phyloP scores from a whole-genome alignment of 176 grass and related monocot genomes.

The Oropetium thomaeum region DNA sequence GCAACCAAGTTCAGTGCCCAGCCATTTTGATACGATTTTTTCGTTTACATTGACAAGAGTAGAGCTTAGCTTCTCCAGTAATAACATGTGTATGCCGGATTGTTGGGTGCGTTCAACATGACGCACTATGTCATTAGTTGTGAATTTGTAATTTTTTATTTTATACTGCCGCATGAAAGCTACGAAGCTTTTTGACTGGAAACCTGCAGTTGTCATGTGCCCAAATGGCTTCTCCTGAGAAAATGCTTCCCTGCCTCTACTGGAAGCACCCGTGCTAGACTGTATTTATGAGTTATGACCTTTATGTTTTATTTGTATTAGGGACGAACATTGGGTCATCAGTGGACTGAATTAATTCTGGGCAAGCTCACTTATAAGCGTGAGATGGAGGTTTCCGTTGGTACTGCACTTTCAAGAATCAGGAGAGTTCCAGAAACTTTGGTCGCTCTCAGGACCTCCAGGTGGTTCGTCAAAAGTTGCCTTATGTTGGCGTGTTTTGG shows the following conservation, averaged over 20 bases:
- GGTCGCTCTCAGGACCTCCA: neutral
- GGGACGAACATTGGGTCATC: too few relatives aligned
- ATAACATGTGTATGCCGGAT: neutral
- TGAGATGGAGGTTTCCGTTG: too few relatives aligned
- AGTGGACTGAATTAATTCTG: too few relatives aligned
- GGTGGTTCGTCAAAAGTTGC: neutral
- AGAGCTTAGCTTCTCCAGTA: neutral
- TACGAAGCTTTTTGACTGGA: neutral
- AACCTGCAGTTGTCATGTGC: neutral
- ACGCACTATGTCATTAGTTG: neutral
- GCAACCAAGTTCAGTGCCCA: neutral
- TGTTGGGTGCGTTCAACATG: neutral
- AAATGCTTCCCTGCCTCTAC: neutral
- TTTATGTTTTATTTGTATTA: too few relatives aligned
- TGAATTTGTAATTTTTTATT: neutral
- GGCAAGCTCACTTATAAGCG: too few relatives aligned
- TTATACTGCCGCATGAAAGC: too few relatives aligned
- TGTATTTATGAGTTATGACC: too few relatives aligned
- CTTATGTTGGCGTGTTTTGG: neutral
- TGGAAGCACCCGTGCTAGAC: too few relatives aligned
- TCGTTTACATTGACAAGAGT: neutral
- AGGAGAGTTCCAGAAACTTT: neutral
- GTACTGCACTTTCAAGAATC: neutral
- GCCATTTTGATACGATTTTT: conserved; percentile 9
- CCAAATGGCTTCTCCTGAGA: neutral